These are phyloP conservation scores for Penicillium subrubescens DNA, from an alignment of 495 filamentous ascomycete species.

Conservation along the genomic window DNA sequence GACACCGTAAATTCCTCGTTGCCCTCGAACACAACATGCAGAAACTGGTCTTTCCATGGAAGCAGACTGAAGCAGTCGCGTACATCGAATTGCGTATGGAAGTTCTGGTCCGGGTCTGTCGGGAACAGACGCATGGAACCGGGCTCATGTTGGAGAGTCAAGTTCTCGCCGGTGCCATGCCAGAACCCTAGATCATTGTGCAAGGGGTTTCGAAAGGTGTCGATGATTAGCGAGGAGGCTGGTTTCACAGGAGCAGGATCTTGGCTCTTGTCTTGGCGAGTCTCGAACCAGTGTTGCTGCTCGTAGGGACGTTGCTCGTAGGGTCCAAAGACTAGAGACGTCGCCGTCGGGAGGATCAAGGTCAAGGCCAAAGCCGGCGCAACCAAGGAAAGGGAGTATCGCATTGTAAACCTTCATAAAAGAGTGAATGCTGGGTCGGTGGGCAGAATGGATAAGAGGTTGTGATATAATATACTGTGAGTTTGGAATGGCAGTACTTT, in stretches of 20 bases:
- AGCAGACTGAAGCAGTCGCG: constrained; percentile 61
- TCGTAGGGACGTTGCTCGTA: background rate
- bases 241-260: background rate
- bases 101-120: constrained; percentile 68
- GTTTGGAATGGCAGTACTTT: background rate
- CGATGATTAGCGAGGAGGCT: constrained; percentile 57
- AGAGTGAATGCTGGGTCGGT: constrained; percentile 3
- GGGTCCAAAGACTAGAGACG: constrained; percentile 4
- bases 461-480: background rate
- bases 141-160: constrained; percentile 53
- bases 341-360: constrained; percentile 3
- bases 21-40: constrained; percentile 73
- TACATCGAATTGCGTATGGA: constrained; percentile 64
- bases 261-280: constrained; percentile 1
- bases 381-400: background rate
- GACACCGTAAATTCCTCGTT: constrained; percentile 68
- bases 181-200: constrained; percentile 69
- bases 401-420: background rate
- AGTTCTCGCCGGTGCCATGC: constrained; percentile 69
- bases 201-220: constrained; percentile 58
- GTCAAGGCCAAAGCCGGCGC: background rate
- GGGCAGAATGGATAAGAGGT: background rate
- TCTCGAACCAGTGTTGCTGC: constrained; percentile 10
- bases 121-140: constrained; percentile 60
- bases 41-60: constrained; percentile 54